A percentile compares a stretch with the other conserved stretches of the same genome.
Evolutionary conservation across 163 green algal species (phyloP).

Genomic region (Volvox carteri): DNA sequence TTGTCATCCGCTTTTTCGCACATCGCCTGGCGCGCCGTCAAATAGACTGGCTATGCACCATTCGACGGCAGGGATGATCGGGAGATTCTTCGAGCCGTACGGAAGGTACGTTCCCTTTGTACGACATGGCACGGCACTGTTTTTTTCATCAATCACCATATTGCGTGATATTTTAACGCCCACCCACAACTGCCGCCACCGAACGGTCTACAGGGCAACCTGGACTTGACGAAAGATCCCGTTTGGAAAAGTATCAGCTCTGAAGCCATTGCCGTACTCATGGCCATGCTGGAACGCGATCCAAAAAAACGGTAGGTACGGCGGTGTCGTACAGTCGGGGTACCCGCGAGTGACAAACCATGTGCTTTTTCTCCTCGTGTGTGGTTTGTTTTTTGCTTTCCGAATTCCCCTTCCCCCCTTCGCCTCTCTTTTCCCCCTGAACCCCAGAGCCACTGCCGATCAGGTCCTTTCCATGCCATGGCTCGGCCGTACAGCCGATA

Average conservation of each 20-base stretch:
- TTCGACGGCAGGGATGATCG: slow-evolving; percentile 45
- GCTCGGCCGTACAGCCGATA: slow-evolving; percentile 29
- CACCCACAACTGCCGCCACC: neutral
- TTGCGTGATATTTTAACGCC: neutral
- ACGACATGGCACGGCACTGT: too few species aligned
- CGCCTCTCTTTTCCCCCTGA: neutral
- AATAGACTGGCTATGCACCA: slow-evolving; percentile 52
- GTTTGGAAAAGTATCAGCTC: slow-evolving; percentile 36
- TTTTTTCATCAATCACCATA: neutral
- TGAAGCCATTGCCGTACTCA: slow-evolving; percentile 11
- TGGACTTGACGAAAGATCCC: slow-evolving; percentile 36
- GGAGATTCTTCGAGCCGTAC: slow-evolving; percentile 44
- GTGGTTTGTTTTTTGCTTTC: too few species aligned
- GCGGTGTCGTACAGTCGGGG: too few species aligned
- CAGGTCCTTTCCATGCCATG: slow-evolving; percentile 51
- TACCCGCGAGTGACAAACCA: too few species aligned
- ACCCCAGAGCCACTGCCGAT: slow-evolving; percentile 41
- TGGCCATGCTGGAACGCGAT: slow-evolving; percentile 39
- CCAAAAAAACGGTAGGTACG: slow-evolving; percentile 22
- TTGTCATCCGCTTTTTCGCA: too few species aligned
- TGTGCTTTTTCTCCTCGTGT: too few species aligned
- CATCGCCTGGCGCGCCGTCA: too few species aligned
- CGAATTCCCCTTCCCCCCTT: neutral
- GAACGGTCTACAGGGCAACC: neutral
- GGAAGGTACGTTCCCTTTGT: slow-evolving; percentile 1